Conservation (phyloP, 208 protist species). For the Blechomonas ayalai region DNA sequence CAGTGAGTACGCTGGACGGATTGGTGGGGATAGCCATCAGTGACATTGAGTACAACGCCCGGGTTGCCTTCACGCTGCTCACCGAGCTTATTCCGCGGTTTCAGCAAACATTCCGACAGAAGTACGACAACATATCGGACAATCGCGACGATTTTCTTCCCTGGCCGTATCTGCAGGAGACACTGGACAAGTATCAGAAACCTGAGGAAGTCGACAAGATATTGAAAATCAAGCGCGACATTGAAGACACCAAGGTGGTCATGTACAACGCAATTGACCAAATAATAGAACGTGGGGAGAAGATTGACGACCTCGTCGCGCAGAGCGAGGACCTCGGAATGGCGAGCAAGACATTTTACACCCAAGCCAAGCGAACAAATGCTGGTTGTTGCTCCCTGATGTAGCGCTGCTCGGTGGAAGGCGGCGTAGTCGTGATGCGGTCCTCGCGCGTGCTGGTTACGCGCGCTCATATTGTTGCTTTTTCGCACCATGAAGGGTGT, state of each 20-base stretch:
- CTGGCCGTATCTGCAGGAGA: slow-evolving; percentile 71
- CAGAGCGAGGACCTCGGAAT: slow-evolving; percentile 74
- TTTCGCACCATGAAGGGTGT: too few species aligned
- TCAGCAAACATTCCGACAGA: slow-evolving; percentile 76
- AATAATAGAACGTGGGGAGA: slow-evolving; percentile 83
- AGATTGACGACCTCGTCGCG: slow-evolving; percentile 86
- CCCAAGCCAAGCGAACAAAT: slow-evolving; percentile 86
- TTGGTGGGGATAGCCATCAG: slow-evolving; percentile 72
- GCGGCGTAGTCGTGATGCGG: too few species aligned
- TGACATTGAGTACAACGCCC: slow-evolving; percentile 81
- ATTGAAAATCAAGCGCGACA: slow-evolving; percentile 78
- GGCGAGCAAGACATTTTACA: slow-evolving; percentile 89
- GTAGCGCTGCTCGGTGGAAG: too few species aligned
- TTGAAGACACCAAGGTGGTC: slow-evolving; percentile 89
- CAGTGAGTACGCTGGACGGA: slow-evolving; percentile 58
- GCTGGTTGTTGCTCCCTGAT: slow-evolving; percentile 80
- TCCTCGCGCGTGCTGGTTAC: too few species aligned
- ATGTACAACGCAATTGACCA: slow-evolving; percentile 92
- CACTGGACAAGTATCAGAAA: slow-evolving; percentile 80
- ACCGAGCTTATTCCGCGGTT: slow-evolving; percentile 62
- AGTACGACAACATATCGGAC: slow-evolving; percentile 54
- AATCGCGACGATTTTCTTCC: slow-evolving; percentile 69
- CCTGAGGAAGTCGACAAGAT: slow-evolving; percentile 89
- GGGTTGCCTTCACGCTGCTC: slow-evolving; percentile 85
- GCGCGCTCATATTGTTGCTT: too few species aligned